Evolutionary conservation across 257 asterid species (phyloP), one percentile per base, ranked within the genome.

Genomic region (Jacaranda mimosifolia): DNA sequence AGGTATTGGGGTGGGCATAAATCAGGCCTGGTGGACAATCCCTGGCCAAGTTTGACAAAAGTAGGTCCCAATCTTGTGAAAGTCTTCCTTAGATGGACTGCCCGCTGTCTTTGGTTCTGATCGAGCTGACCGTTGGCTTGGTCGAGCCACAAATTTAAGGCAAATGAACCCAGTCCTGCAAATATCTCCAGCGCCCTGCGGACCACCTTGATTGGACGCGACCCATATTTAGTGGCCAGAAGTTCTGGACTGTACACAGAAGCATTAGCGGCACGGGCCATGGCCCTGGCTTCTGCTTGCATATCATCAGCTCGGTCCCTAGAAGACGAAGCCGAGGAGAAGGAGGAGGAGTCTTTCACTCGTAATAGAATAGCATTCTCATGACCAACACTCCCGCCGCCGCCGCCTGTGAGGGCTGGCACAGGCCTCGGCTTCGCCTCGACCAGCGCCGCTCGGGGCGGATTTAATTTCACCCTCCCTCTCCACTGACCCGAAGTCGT

Each of bases 11-110:
- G 90, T 0, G 98, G 99, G 77, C 99, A 96, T 68, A 96, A 87
- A 79, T 96, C 99, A 51, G 99, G 99, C 73, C 99, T 83, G 64
- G 98, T 91, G 71, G 99, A 93, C 80, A 96, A 85, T n/a, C 99
- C 99, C 85, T 96, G 99, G 7, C 99, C 98, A 67, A 96, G 85
- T 84, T 93, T 96, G 72, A 96, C 97, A 75, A 96, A 96, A 67
- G 99, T 96, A 66, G 99, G 99, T 2, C 99, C 99, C 83, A 96
- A 82, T 75, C 86, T 85, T n/a, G 96, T 96, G 77, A 91, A 89
- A 15, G 89, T 86, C 85, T 86, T 82, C 86, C 99, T 80, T 76
- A 91, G 81, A 73, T 86, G 88, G 72, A 86, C 79, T 4, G 99
- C 98, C 53, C 99, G 88, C 81, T 76, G 48, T 72, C 92, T 89